These are phyloP conservation scores for Chenopodium album DNA, from an alignment of 148 eudicot species.

Conservation along the genomic window DNA sequence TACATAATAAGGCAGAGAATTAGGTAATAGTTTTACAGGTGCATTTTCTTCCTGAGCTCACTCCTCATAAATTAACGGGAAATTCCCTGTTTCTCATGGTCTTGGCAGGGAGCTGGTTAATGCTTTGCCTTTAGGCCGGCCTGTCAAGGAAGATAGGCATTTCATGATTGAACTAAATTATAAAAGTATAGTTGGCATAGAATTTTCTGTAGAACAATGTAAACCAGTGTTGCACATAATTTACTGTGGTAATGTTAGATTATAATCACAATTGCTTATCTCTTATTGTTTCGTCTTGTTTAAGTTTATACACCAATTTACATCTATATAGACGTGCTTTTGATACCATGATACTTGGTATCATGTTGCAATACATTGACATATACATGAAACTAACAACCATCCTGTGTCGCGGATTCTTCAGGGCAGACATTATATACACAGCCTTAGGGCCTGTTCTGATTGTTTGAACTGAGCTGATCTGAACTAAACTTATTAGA, in stretches of 20 bases:
- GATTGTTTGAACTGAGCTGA: too few relatives aligned
- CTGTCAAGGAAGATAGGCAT: background rate
- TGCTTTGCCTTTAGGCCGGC: background rate
- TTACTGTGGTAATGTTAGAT: background rate
- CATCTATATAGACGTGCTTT: too few relatives aligned
- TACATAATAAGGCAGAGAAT: conserved; percentile 11
- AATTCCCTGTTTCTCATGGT: too few relatives aligned
- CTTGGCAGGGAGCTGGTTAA: background rate
- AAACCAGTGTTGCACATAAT: background rate
- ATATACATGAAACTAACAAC: background rate
- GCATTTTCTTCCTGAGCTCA: background rate
- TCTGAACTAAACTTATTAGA: too few relatives aligned
- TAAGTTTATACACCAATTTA: background rate
- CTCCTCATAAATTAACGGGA: background rate
- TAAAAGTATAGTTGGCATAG: background rate
- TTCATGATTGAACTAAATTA: background rate
- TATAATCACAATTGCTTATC: background rate
- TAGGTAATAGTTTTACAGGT: background rate
- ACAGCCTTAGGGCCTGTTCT: too few relatives aligned
- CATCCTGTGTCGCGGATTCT: background rate
- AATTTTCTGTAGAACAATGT: background rate
- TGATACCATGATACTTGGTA: too few relatives aligned
- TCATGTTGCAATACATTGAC: too few relatives aligned
- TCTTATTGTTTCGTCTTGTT: background rate
- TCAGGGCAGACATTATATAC: background rate